Conservation (phyloP, 1,139 yeast species). For the Kodamaea derodonti region DNA sequence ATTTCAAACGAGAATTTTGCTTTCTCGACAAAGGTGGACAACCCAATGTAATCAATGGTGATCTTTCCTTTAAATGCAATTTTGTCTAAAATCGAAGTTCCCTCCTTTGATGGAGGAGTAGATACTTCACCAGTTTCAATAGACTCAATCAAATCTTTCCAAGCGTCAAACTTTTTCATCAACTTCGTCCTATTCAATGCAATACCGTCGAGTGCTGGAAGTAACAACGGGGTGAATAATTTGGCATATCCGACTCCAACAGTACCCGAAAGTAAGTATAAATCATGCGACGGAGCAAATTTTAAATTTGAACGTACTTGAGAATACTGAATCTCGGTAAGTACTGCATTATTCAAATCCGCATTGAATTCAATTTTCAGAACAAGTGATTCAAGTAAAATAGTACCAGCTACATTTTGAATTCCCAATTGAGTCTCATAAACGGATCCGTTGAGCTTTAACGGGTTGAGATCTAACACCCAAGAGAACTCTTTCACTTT, state of each 20-base stretch:
- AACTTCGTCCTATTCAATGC: constrained; percentile 14
- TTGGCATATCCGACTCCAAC: constrained; percentile 34
- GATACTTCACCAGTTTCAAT: neutral
- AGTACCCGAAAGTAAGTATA: constrained; percentile 17
- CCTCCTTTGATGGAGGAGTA: neutral
- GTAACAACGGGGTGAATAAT: constrained; percentile 27
- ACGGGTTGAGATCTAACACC: constrained; percentile 14
- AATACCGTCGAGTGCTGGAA: constrained; percentile 17
- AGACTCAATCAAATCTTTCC: constrained; percentile 8
- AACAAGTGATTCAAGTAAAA: constrained; percentile 17
- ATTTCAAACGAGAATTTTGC: constrained; percentile 33
- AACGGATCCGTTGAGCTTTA: constrained; percentile 14
- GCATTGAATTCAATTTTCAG: constrained; percentile 19
- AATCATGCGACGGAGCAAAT: constrained; percentile 12
- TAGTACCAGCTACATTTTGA: constrained; percentile 13
- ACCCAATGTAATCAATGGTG: constrained; percentile 34
- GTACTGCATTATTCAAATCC: constrained; percentile 9
- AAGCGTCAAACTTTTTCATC: constrained; percentile 10
- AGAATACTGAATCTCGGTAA: constrained; percentile 31
- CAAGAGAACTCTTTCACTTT: constrained; percentile 11
- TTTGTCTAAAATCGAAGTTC: constrained; percentile 3
- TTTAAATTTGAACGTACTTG: constrained; percentile 23
- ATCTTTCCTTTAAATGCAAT: constrained; percentile 26
- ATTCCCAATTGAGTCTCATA: constrained; percentile 17
- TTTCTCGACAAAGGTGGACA: constrained; percentile 29